Evolutionary conservation across 2,329 filamentous ascomycete genomes (phyloP), one percentile per base, ranked within the genome.

Genomic region (Pseudogymnoascus sp.): DNA sequence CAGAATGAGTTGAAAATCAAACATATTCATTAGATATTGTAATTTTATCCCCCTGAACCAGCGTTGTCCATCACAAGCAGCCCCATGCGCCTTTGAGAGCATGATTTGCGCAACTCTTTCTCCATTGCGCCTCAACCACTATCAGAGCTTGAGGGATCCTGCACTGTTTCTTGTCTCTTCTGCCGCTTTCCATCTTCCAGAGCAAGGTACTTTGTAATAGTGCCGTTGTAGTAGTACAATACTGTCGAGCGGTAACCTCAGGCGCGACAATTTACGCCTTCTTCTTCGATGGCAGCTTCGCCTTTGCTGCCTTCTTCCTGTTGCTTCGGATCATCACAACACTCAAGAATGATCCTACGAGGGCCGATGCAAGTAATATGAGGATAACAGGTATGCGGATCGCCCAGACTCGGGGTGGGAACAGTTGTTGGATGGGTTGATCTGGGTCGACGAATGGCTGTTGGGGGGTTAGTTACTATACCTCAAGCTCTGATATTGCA

Each of bases 251-350:
- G 29, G 47, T 35, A 37, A n/a, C 33, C 57, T 41, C 33, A 59
- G 21, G 21, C 57, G 57, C 8, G 33, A 17, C 37, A 24, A 50
- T 54, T 79, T 81, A 90, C 64, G 87, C 85, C 86, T 95, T 94
- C 57, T 59, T 59, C 86, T 96, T 96, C 81, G 90, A 91, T 40
- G 88, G 87, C 62, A 89, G 88, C 77, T 92, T 92, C 66, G 89
- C 88, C 84, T 97, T 99, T 68, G 91, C 87, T 3, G 91, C 91
- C 85, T 94, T 97, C 85, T 97, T 97, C 75, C 89, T 84, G 81
- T 97, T 97, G 82, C 93, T 97, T 75, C 90, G 86, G 78, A 99
- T 97, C 94, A 99, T 99, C 72, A 99, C 93, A 73, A 96, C 87
- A 71, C 89, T 88, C 68, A 99, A 82, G 81, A 99, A 99, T 64